These are phyloP conservation scores for Fragaria nilgerrensis DNA, from an alignment of 306 rosid species.

Conservation along the genomic window DNA sequence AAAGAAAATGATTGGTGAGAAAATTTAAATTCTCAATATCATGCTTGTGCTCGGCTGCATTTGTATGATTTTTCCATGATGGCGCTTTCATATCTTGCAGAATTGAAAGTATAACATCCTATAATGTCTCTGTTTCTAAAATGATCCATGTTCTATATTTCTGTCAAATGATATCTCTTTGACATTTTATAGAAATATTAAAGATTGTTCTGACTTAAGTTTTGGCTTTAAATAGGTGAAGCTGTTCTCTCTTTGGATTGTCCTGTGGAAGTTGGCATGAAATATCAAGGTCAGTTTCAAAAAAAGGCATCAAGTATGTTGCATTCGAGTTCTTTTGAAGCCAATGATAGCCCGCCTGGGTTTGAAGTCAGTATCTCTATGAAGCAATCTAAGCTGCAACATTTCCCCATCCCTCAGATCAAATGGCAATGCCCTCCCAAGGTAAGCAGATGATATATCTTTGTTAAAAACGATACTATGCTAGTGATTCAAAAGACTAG, in stretches of 20 bases:
- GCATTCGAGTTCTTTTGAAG: constrained; percentile 33
- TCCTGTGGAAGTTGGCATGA: constrained; percentile 48
- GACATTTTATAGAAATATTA: not conserved
- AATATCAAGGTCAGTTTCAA: constrained; percentile 44
- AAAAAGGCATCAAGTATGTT: constrained; percentile 34
- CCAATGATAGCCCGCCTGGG: constrained; percentile 55
- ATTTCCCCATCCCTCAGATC: constrained; percentile 26
- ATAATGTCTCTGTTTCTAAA: not conserved
- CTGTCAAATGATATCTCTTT: not conserved
- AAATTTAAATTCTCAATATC: not conserved
- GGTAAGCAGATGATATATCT: constrained; percentile 38
- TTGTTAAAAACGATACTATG: not conserved
- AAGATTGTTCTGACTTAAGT: constrained; percentile 8
- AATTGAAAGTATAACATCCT: not conserved
- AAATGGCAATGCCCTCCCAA: constrained; percentile 62
- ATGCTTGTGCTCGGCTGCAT: not conserved
- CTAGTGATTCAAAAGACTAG: not conserved
- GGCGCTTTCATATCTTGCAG: not conserved
- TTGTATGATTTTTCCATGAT: not conserved
- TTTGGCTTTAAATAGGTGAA: constrained; percentile 43
- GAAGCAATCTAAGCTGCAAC: constrained; percentile 29
- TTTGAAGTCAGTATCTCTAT: constrained; percentile 38
- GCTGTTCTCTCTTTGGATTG: constrained; percentile 50
- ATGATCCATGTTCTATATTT: not conserved
- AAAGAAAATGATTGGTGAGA: not conserved